Percentiles rank a stretch among this genome's conserved stretches.
These are phyloP conservation scores for Calonectria pseudoreteaudii DNA, from an alignment of 2,329 filamentous ascomycete genomes.

Conservation along the genomic window DNA sequence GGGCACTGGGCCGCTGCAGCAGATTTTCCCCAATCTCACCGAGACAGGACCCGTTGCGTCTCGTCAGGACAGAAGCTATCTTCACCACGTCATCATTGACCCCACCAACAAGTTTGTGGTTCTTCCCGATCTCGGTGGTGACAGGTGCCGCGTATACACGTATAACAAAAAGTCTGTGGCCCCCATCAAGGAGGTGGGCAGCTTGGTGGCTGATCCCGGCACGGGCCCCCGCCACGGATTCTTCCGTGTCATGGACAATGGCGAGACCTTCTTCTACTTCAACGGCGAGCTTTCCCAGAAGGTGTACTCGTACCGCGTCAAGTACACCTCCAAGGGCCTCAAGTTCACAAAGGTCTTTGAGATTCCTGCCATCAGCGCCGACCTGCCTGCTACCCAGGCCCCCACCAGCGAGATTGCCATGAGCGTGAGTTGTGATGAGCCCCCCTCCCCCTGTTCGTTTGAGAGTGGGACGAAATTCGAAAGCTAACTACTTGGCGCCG, in stretches of 20 bases:
- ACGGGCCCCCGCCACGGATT: constrained; percentile 38
- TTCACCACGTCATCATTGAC: constrained; percentile 39
- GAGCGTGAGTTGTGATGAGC: constrained; percentile 28
- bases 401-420: constrained; percentile 40
- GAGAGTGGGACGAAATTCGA: not conserved
- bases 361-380: constrained; percentile 31
- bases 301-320: constrained; percentile 39
- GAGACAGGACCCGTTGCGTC: constrained; percentile 32
- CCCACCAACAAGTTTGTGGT: constrained; percentile 37
- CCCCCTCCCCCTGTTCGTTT: too few relatives aligned
- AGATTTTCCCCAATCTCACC: constrained; percentile 31
- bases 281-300: constrained; percentile 40
- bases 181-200: constrained; percentile 32
- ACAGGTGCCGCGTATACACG: constrained; percentile 33
- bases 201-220: constrained; percentile 26
- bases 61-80: constrained; percentile 38
- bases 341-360: constrained; percentile 38
- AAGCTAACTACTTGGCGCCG: not conserved
- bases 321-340: constrained; percentile 26
- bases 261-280: constrained; percentile 40
- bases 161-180: constrained; percentile 37
- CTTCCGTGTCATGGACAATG: constrained; percentile 34
- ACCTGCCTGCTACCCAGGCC: constrained; percentile 32
- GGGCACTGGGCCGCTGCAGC: constrained; percentile 32
- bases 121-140: constrained; percentile 38